Evolutionary conservation across 148 eudicot genomes (phyloP).

Genomic region (Camellia sinensis): DNA sequence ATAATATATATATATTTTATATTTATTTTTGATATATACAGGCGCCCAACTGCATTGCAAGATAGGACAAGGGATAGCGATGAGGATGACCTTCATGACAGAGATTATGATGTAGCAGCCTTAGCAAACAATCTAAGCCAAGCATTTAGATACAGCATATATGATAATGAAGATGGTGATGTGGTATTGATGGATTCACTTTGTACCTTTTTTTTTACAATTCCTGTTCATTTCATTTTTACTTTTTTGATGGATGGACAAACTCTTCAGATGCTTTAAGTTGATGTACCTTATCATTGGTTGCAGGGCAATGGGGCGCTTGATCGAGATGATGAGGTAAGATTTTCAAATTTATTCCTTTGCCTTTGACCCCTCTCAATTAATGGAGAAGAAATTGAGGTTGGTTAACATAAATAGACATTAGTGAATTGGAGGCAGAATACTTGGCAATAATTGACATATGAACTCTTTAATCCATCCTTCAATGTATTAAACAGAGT

Average conservation of each 20-base stretch:
- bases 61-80: conserved; percentile 95
- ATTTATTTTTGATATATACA: conserved; percentile 25
- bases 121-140: conserved; percentile 85
- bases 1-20: not conserved
- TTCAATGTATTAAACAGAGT: not conserved
- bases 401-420: not conserved
- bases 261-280: not conserved
- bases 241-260: not conserved
- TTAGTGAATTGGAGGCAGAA: not conserved
- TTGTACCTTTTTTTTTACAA: not conserved
- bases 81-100: conserved; percentile 83
- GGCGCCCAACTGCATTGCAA: conserved; percentile 92
- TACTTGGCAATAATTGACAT: not conserved
- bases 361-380: not conserved
- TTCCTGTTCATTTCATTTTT: too few relatives aligned
- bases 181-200: conserved; percentile 42
- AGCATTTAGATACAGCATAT: conserved; percentile 65
- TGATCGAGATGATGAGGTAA: conserved; percentile 91
- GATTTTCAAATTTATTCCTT: not conserved
- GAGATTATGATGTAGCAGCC: conserved; percentile 89
- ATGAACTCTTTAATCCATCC: not conserved
- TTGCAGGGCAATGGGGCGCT: conserved; percentile 68
- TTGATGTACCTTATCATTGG: conserved; percentile 1
- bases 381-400: not conserved
- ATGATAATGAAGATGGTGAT: conserved; percentile 66